phyloP scores from a whole-genome alignment of 1,284 basidiomycete genomes.

The Ceratobasidium sp. region DNA sequence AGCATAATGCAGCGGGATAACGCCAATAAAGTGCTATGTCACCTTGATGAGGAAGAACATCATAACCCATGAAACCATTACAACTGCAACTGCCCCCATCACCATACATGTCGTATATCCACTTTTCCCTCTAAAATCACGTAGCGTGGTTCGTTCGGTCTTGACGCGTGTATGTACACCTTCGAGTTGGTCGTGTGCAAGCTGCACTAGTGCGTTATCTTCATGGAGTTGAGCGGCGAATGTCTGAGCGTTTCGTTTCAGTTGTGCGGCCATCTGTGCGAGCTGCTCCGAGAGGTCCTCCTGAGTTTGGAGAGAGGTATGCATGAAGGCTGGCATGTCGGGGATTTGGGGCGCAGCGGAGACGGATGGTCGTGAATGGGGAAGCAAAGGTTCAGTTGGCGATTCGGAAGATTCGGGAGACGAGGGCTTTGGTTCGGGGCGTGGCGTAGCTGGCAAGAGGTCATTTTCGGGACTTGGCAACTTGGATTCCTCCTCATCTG shows the following conservation, averaged over 20 bases:
- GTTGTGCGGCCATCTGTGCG: constrained; percentile 80
- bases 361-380: constrained; percentile 29
- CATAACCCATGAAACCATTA: constrained; percentile 72
- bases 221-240: constrained; percentile 74
- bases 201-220: constrained; percentile 71
- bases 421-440: constrained; percentile 51
- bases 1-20: not conserved
- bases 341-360: constrained; percentile 53
- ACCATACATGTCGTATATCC: constrained; percentile 78
- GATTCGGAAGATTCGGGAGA: constrained; percentile 53
- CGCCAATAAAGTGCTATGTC: constrained; percentile 56
- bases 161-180: constrained; percentile 77
- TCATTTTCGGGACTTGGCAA: constrained; percentile 47
- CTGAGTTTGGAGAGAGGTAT: constrained; percentile 72
- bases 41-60: constrained; percentile 81
- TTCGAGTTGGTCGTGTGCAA: constrained; percentile 74
- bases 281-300: constrained; percentile 80
- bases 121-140: constrained; percentile 75
- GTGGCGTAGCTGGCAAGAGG: constrained; percentile 53
- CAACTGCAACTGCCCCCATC: constrained; percentile 69
- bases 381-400: constrained; percentile 38
- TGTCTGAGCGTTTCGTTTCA: constrained; percentile 77
- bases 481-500: constrained; percentile 49
- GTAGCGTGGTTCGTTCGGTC: constrained; percentile 71
- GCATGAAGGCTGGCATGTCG: constrained; percentile 62